phyloP scores from a whole-genome alignment of 2,329 filamentous ascomycete species.

The Aureobasidium sp. region DNA sequence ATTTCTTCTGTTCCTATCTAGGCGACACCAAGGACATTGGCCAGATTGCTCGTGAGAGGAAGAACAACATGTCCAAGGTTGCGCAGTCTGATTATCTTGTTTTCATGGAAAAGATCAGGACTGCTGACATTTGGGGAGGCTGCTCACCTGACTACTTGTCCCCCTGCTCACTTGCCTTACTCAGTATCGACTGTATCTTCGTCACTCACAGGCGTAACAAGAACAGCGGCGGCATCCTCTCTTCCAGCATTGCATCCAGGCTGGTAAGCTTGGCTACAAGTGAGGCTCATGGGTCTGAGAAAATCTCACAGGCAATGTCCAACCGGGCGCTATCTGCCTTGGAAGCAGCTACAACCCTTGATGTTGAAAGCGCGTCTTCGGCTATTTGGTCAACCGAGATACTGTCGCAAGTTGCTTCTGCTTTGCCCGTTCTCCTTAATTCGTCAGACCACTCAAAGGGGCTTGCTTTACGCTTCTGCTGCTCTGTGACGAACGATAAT shows the following conservation, averaged over 20 bases:
- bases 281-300: not conserved
- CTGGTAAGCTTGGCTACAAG: conserved; percentile 39
- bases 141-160: conserved; percentile 47
- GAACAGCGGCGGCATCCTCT: conserved; percentile 28
- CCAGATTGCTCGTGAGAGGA: conserved; percentile 56
- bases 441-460: not conserved
- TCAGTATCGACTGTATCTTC: conserved; percentile 35
- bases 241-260: conserved; percentile 19
- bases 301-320: not conserved
- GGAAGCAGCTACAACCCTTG: conserved; percentile 25
- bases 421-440: not conserved
- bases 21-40: conserved; percentile 48
- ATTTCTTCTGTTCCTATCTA: conserved; percentile 51
- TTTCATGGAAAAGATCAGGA: conserved; percentile 48
- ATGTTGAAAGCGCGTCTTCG: not conserved
- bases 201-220: conserved; percentile 26
- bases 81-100: conserved; percentile 51
- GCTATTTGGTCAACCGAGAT: conserved; percentile 3
- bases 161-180: conserved; percentile 57
- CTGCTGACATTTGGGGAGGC: conserved; percentile 50
- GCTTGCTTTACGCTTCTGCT: conserved; percentile 60
- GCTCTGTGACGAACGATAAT: conserved; percentile 83
- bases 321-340: conserved; percentile 20
- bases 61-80: conserved; percentile 61
- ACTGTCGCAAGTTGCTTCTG: not conserved